These are phyloP conservation scores for Arthromyces matolae DNA, from an alignment of 768 basidiomycete species.

Conservation along the genomic window DNA sequence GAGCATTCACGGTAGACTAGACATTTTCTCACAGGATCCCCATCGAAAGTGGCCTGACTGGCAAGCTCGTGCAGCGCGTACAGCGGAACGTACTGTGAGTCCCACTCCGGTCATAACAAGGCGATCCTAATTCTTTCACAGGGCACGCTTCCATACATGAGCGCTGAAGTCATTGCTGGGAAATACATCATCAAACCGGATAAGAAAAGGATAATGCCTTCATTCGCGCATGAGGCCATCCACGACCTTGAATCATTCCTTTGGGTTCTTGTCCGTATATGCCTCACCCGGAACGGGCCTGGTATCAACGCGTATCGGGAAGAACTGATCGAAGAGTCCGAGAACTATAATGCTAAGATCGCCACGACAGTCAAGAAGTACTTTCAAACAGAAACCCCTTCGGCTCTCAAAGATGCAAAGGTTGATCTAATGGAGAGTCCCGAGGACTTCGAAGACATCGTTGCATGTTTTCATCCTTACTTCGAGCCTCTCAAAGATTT, in stretches of 20 bases:
- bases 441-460: neutral
- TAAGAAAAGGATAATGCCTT: neutral
- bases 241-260: slow-evolving; percentile 22
- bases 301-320: slow-evolving; percentile 1
- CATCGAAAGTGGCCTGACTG: too few relatives aligned
- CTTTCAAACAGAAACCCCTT: neutral
- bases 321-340: neutral
- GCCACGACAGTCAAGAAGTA: neutral
- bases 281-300: slow-evolving; percentile 16
- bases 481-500: neutral
- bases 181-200: too few relatives aligned
- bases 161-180: neutral
- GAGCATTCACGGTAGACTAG: too few relatives aligned
- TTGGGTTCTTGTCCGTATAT: slow-evolving; percentile 19
- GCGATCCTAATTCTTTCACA: too few relatives aligned
- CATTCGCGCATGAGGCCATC: neutral
- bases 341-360: neutral
- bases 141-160: neutral
- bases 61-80: too few relatives aligned
- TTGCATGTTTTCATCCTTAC: too few relatives aligned
- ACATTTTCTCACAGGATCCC: neutral
- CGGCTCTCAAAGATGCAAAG: neutral
- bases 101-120: too few relatives aligned
- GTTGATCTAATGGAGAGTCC: neutral
- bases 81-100: slow-evolving; percentile 3